Evolutionary conservation across 225 moss, liverwort and hornwort species (phyloP), one percentile per base, ranked within the genome.

Genomic region (Takakia lepidozioides): DNA sequence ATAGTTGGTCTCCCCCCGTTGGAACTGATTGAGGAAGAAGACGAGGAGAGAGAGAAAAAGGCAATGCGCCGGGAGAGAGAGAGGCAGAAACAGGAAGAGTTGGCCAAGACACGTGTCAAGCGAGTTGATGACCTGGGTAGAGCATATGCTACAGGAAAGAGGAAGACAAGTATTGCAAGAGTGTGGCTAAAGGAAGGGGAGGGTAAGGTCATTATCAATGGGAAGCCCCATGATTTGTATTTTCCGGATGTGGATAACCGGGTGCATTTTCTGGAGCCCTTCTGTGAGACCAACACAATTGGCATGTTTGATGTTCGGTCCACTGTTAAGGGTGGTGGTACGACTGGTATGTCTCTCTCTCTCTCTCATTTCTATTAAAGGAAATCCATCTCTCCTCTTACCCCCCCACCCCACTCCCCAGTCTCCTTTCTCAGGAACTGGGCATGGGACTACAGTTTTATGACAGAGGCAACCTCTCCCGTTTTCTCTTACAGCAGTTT

Each of bases 281-380:
- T 95, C 32, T 79, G 58, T 62, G 59, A 84, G 62, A 95, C 95
- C 20, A 67, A 70, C 54, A 84, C 80, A 43, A 65, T 95, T 34
- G 95, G 95, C 19, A 70, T 59, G 19, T 95, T 95, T 27, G 76
- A 95, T 65, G 76, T 95, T 36, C 79, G 82, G 19, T 87, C 95
- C 14, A 90, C 95, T 58, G 95, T 95, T 5, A 90, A 87, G 63
- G 95, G 95, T 44, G 95, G 95, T 26, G 95, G 95, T 50, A 64
- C 87, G 11, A 79, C 90, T 84, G 95, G 95, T 95, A 21, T 24
- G 13, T 9, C 53, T 8, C 5, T 36, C 5, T 15, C 10, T 19
- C 19, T 19, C 34, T 13, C 6, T 54, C n/a, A n/a, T n/a, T n/a
- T n/a, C n/a, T n/a, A n/a, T n/a, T n/a, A n/a, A n/a, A n/a, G n/a